Evolutionary conservation across 805 yeast genomes (phyloP).

Genomic region (Monosporozyma siamensis): DNA sequence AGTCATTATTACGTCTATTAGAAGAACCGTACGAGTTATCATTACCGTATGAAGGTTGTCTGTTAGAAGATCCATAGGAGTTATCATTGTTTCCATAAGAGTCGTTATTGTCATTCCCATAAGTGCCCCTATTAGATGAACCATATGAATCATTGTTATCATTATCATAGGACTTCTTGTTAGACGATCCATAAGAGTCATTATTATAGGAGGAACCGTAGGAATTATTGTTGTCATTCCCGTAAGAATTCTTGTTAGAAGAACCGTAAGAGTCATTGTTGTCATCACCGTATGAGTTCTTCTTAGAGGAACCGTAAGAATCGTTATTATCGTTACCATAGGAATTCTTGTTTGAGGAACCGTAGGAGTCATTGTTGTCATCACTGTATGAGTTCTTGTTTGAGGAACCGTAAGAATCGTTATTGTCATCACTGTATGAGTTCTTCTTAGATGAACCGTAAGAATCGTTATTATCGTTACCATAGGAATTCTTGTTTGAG

Average conservation of each 20-base stretch:
- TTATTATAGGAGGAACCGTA: slow-evolving; percentile 17
- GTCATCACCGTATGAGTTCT: slow-evolving; percentile 16
- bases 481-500: slow-evolving; percentile 13
- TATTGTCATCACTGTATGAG: slow-evolving; percentile 16
- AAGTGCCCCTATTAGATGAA: slow-evolving; percentile 15
- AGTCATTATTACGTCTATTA: slow-evolving; percentile 17
- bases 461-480: slow-evolving; percentile 14
- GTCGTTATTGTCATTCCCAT: slow-evolving; percentile 12
- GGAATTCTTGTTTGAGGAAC: slow-evolving; percentile 13
- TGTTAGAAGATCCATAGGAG: slow-evolving; percentile 18
- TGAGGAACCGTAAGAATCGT: slow-evolving; percentile 13
- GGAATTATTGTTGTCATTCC: slow-evolving; percentile 16
- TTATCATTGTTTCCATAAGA: slow-evolving; percentile 16
- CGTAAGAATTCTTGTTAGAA: slow-evolving; percentile 24
- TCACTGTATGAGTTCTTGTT: slow-evolving; percentile 18
- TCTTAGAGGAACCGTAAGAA: slow-evolving; percentile 16
- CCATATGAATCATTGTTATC: slow-evolving; percentile 14
- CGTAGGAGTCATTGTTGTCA: slow-evolving; percentile 16
- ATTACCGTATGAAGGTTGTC: slow-evolving; percentile 13
- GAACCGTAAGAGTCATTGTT: slow-evolving; percentile 26
- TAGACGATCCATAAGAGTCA: slow-evolving; percentile 19
- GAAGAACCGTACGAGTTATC: slow-evolving; percentile 16
- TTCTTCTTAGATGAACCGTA: slow-evolving; percentile 19
- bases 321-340: slow-evolving; percentile 16
- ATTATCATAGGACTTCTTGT: slow-evolving; percentile 14